Evolutionary conservation across 306 rosid genomes (phyloP), one percentile per base, ranked within the genome.

Genomic region (Sesbania bispinosa): DNA sequence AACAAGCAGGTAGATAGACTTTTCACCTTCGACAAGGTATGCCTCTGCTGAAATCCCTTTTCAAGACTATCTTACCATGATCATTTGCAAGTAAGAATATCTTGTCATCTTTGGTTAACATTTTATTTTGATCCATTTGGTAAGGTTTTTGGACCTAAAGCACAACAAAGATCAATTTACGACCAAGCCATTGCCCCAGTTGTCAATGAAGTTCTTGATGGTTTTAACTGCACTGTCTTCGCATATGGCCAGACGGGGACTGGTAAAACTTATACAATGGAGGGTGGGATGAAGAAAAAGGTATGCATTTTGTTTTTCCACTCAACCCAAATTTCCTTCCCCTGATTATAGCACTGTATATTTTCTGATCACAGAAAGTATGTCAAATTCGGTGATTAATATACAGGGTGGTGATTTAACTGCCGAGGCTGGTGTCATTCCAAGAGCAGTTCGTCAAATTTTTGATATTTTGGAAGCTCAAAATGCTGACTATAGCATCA

Each of bases 201-300:
- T 75, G 99, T 94, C 14, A 86, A 85, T 74, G 99, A 94, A 82
- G 99, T 88, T 67, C 96, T 94, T 39, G 99, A 91, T 9, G 99
- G 99, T 58, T 94, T 87, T 77, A 94, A 94, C 74, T 94, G 99
- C 83, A 94, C 99, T 7, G 88, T 91, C 57, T 94, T 94, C 32
- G 99, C 99, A 2, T 94, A 94, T 80, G 99, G 99, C 46, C 99
- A 94, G 75, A 94, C 98, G 0, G 98, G 98, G 30, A 90, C 98
- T 0, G 98, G 98, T 50, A 94, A 94, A 89, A 94, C 99, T 19
- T 94, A 94, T 72, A 94, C 99, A 7, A 94, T 94, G 99, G 99
- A 94, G 78, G 99, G 99, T 33, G 99, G 99, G 46, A 86, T 86
- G 92, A 84, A 88, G 80, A 84, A 84, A 5, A 94, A 94, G 96